Base-by-base conservation (phyloP, 345 rosid genomes). In the Turnera subulata region DNA sequence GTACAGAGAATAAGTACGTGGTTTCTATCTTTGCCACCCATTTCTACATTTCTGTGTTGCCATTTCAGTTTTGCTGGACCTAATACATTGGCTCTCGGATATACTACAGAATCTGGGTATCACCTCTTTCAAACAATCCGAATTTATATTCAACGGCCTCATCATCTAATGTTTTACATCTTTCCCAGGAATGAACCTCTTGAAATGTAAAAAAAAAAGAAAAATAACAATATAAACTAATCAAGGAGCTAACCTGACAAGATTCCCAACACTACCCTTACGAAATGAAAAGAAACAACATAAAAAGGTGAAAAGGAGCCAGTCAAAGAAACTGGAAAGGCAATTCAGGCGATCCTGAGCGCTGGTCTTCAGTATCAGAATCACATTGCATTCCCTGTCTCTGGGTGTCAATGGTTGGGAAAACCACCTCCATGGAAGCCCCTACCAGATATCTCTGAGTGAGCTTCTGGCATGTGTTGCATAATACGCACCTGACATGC, bases 401-500 rank as follows among this genome's bases (percentile, higher is more conserved):
- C 48, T 12, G 55, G 48, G 65, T 63, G 39, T 63, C 61, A 42
- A 75, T 55, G 1, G 74, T 37, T 0, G 78, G 84, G 18, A 77
- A 72, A 69, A 58, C 17, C 56, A 80, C 78, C 69, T 74, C 73
- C 13, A 24, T 22, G 2, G 84, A 66, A 14, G 66, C 71, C 45
- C 93, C 97, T 37, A 83, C 58, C 21, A 85, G 78, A 20, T 76
- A 87, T 46, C 79, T 58, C 20, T 66, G 84, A 1, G 93, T 91
- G 44, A 78, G 76, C 43, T 74, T 78, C 38, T 77, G 91, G 51
- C 97, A 91, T 0, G 80, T 22, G 22, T 63, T 66, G 58, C 97
- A 90, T 3, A 90, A 73, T 59, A 90, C 65, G 65, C 93, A 80
- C 58, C 97, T 53, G 20, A 85, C 67, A 42, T 90, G 97, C 67